These are phyloP conservation scores for Nemania diffusa DNA, from an alignment of 2,329 filamentous ascomycete species.

Conservation along the genomic window DNA sequence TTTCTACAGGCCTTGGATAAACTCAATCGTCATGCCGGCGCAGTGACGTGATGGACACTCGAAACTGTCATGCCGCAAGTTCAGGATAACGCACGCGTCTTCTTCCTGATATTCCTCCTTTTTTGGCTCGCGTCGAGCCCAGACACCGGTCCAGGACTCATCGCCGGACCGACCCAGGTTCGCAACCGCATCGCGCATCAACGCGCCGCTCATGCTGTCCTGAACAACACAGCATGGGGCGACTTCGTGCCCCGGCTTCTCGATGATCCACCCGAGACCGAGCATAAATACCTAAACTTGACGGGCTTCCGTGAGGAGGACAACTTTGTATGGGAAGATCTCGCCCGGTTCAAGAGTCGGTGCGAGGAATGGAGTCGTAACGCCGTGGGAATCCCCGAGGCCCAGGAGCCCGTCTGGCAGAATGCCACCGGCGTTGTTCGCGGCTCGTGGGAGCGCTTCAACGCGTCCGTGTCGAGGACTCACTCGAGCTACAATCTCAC, in stretches of 20 bases:
- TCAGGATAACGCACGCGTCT: slow-evolving; percentile 57
- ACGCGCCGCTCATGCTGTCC: slow-evolving; percentile 60
- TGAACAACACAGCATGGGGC: slow-evolving; percentile 68
- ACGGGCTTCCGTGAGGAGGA: slow-evolving; percentile 81
- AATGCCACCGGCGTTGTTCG: slow-evolving; percentile 81
- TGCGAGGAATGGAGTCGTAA: slow-evolving; percentile 70
- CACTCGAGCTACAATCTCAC: slow-evolving; percentile 71
- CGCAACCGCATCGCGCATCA: slow-evolving; percentile 62
- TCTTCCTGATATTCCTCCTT: slow-evolving; percentile 57
- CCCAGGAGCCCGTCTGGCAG: slow-evolving; percentile 69
- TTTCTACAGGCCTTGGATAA: slow-evolving; percentile 27
- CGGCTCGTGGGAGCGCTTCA: slow-evolving; percentile 77
- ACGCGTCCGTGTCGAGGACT: slow-evolving; percentile 58
- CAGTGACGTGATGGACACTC: slow-evolving; percentile 43
- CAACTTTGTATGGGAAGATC: slow-evolving; percentile 80
- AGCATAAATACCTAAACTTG: slow-evolving; percentile 70
- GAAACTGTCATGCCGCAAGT: slow-evolving; percentile 57
- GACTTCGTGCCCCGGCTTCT: slow-evolving; percentile 63
- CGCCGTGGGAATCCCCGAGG: slow-evolving; percentile 57
- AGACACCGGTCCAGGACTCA: slow-evolving; percentile 55
- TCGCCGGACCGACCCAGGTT: slow-evolving; percentile 55
- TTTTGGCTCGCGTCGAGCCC: slow-evolving; percentile 58
- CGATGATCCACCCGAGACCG: slow-evolving; percentile 45
- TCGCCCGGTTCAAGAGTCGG: slow-evolving; percentile 72
- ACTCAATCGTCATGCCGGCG: slow-evolving; percentile 35